Conservation (phyloP, 2,329 filamentous ascomycete genomes). For the Plenodomus biglobosus region DNA sequence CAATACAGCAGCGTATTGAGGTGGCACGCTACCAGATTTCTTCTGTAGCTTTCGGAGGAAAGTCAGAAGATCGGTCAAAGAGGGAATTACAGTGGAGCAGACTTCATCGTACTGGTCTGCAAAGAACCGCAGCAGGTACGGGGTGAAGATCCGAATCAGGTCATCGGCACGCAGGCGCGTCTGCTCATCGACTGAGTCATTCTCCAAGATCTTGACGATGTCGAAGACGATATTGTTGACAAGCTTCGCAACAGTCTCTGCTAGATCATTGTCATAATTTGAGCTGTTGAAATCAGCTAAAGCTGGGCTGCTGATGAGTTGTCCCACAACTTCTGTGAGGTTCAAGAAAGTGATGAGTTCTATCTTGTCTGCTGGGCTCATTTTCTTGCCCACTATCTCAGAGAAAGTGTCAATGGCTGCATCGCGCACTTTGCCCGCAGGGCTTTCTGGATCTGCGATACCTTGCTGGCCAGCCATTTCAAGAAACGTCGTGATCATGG, state of each 20-base stretch:
- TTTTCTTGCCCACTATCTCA: slow-evolving; percentile 97
- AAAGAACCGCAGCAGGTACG: slow-evolving; percentile 89
- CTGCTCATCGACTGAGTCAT: slow-evolving; percentile 61
- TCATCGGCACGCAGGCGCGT: slow-evolving; percentile 75
- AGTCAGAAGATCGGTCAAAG: slow-evolving; percentile 86
- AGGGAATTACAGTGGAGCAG: slow-evolving; percentile 92
- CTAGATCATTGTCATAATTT: slow-evolving; percentile 92
- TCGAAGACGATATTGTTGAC: slow-evolving; percentile 89
- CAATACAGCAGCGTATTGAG: slow-evolving; percentile 78
- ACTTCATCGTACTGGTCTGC: slow-evolving; percentile 98
- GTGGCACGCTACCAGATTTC: slow-evolving; percentile 63
- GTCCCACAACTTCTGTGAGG: slow-evolving; percentile 78
- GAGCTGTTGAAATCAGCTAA: slow-evolving; percentile 77
- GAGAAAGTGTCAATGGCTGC: slow-evolving; percentile 93
- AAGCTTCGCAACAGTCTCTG: slow-evolving; percentile 91
- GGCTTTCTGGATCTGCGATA: slow-evolving; percentile 60
- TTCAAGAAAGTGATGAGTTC: slow-evolving; percentile 91
- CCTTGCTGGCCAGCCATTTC: slow-evolving; percentile 77
- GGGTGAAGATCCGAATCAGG: slow-evolving; percentile 79
- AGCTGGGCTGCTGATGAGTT: slow-evolving; percentile 81
- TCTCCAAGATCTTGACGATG: slow-evolving; percentile 83
- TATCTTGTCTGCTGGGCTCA: slow-evolving; percentile 91
- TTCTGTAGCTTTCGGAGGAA: slow-evolving; percentile 81
- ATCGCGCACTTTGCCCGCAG: slow-evolving; percentile 75
- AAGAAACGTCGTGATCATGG: slow-evolving; percentile 81